Base-by-base conservation (phyloP, 148 eudicot genomes). In the Arctostaphylos glauca region DNA sequence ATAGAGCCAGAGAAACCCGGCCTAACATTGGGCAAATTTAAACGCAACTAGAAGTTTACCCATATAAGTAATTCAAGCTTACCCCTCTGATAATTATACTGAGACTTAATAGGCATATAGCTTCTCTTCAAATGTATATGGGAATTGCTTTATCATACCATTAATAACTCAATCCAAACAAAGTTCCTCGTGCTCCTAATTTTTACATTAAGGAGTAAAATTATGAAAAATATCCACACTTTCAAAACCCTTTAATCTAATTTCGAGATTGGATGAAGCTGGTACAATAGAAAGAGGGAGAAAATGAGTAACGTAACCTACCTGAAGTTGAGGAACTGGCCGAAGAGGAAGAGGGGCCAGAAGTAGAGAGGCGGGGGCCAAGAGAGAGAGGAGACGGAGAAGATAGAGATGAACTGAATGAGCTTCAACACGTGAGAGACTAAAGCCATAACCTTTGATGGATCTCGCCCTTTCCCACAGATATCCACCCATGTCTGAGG, bases 301-400 rank as follows among this genome's bases (percentile, higher is more conserved):
- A 66, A 66, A 66, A 6, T 21, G 14, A 25, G 38, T 7, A 21
- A 31, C 38, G 38, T 31, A 31, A 70, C 6, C 9, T 8, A 92
- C 99, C 99, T 96, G 95, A 94, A 92, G 75, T 96, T 96, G 84
- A 96, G 98, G 87, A 96, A 93, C 86, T 96, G 99, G 56, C 99
- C 99, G 81, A 85, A 85, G 73, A 93, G 31, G 87, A 96, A 92
- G 75, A 96, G 94, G 55, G 97, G 97, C 97, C 97, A 96, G 84
- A 94, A 96, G 87, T 88, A 93, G 86, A 93, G 85, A 70, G 99
- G 98, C 41, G 98, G 97, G 5, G 95, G 97, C 95, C 97, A 92
- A 47, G 88, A 92, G 85, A 96, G 82, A 58, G 93, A 76, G 50
- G 98, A 90, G 48, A 92, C 96, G 52, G 91, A 89, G 84, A 84